These are phyloP conservation scores for Trichoderma asperelloides DNA, from an alignment of 495 filamentous ascomycete genomes.

Conservation along the genomic window DNA sequence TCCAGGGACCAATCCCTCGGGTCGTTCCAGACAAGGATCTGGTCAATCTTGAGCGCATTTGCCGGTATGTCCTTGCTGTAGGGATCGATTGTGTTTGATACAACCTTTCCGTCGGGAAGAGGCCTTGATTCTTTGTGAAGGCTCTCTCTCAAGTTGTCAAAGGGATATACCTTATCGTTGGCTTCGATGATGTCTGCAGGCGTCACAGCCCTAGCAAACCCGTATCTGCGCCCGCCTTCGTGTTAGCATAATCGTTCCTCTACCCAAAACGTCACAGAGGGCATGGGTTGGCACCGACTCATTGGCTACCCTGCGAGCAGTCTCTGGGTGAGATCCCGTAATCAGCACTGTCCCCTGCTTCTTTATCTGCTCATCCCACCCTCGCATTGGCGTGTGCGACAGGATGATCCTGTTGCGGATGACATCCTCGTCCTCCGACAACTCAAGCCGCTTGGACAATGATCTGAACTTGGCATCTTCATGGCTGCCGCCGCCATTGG, in stretches of 20 bases:
- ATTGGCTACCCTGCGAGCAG: slow-evolving; percentile 68
- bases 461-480: slow-evolving; percentile 63
- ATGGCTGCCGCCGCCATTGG: slow-evolving; percentile 86
- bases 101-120: slow-evolving; percentile 31
- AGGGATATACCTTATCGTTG: slow-evolving; percentile 72
- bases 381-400: slow-evolving; percentile 80
- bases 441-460: slow-evolving; percentile 14
- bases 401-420: slow-evolving; percentile 73
- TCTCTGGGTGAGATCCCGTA: slow-evolving; percentile 69
- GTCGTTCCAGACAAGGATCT: slow-evolving; percentile 84
- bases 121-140: slow-evolving; percentile 59
- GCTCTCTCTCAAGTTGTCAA: slow-evolving; percentile 50
- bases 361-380: slow-evolving; percentile 12
- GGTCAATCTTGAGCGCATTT: slow-evolving; percentile 63
- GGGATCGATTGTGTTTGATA: slow-evolving; percentile 13
- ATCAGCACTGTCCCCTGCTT: slow-evolving; percentile 70
- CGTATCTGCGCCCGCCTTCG: slow-evolving; percentile 40
- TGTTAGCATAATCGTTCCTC: background rate
- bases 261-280: background rate
- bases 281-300: slow-evolving; percentile 17
- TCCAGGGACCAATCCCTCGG: slow-evolving; percentile 93
- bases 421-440: slow-evolving; percentile 64
- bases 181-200: slow-evolving; percentile 73
- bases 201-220: slow-evolving; percentile 76
- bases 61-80: slow-evolving; percentile 12